These are phyloP conservation scores for Nemania sp. DNA, from an alignment of 2,329 filamentous ascomycete genomes.

Conservation along the genomic window DNA sequence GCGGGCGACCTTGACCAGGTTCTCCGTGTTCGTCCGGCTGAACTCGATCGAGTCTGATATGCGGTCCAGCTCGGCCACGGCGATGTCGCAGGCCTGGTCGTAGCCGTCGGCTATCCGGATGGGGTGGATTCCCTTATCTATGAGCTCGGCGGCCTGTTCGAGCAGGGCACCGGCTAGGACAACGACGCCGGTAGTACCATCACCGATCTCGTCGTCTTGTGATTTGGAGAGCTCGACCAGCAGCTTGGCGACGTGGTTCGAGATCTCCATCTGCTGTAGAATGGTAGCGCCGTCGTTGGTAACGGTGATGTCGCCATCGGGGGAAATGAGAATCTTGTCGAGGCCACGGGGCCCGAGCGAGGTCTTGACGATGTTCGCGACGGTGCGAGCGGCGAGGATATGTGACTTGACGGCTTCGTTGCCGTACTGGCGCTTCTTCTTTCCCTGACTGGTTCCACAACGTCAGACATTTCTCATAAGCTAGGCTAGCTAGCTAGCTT, in stretches of 20 bases:
- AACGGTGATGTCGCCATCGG: constrained; percentile 98
- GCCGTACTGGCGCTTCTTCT: constrained; percentile 96
- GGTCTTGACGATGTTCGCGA: constrained; percentile 96
- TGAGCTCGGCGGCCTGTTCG: constrained; percentile 96
- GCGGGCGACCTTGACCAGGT: constrained; percentile 93
- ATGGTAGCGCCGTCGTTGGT: constrained; percentile 99
- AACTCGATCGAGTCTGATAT: constrained; percentile 95
- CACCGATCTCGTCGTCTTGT: constrained; percentile 98
- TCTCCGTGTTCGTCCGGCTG: constrained; percentile 80
- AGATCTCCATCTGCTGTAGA: constrained; percentile 97
- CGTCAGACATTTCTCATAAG: constrained; percentile 32
- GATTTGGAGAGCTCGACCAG: constrained; percentile 98
- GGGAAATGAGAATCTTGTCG: constrained; percentile 99
- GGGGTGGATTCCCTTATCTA: constrained; percentile 99
- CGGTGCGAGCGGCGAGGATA: constrained; percentile 94
- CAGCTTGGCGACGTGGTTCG: constrained; percentile 97
- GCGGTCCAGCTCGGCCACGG: constrained; percentile 88
- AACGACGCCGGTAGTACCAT: constrained; percentile 97
- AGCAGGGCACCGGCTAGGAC: constrained; percentile 94
- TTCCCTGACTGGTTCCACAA: constrained; percentile 78
- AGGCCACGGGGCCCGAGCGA: constrained; percentile 95
- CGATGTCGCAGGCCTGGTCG: constrained; percentile 97
- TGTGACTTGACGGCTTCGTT: constrained; percentile 98
- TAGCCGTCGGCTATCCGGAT: constrained; percentile 99
- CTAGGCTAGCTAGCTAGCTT: too few relatives aligned